phyloP scores from a whole-genome alignment of 306 rosid genomes.

The Corylus americana region DNA sequence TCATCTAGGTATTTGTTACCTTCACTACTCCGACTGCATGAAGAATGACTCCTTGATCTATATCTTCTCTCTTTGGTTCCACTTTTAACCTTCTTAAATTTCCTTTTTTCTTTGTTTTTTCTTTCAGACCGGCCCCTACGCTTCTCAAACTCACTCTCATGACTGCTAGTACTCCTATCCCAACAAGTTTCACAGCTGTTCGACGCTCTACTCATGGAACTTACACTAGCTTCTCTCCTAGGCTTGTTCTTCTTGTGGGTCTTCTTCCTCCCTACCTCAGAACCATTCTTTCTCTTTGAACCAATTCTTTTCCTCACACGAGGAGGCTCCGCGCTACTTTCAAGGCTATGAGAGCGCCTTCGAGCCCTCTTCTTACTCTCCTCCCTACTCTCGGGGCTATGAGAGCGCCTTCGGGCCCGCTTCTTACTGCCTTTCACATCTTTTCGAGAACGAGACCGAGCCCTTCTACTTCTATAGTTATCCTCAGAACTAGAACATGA shows the following conservation, averaged over 20 bases:
- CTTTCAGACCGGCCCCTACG: constrained; percentile 44
- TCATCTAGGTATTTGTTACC: constrained; percentile 34
- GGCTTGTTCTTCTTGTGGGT: constrained; percentile 46
- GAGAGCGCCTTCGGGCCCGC: constrained; percentile 33
- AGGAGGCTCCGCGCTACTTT: constrained; percentile 52
- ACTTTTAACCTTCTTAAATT: constrained; percentile 37
- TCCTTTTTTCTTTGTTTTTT: constrained; percentile 43
- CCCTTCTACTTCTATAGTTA: constrained; percentile 47
- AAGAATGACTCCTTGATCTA: constrained; percentile 62
- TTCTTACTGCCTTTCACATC: constrained; percentile 51
- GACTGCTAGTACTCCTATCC: constrained; percentile 38
- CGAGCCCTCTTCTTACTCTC: constrained; percentile 49
- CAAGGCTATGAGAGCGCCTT: constrained; percentile 42
- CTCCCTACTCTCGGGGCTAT: constrained; percentile 41
- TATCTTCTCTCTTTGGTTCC: constrained; percentile 45
- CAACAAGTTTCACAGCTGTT: constrained; percentile 54
- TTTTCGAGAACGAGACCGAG: constrained; percentile 45
- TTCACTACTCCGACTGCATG: constrained; percentile 37
- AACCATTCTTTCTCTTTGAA: constrained; percentile 46
- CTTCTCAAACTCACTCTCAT: constrained; percentile 41
- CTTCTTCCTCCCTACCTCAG: constrained; percentile 44
- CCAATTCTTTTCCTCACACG: constrained; percentile 54
- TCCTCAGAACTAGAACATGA: constrained; percentile 60
- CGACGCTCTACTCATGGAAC: constrained; percentile 42
- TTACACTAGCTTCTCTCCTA: constrained; percentile 50